A percentile compares a stretch with the other conserved stretches of the same genome.
Evolutionary conservation across 257 asterid species (phyloP).

Genomic region (Solanum bulbocastanum): DNA sequence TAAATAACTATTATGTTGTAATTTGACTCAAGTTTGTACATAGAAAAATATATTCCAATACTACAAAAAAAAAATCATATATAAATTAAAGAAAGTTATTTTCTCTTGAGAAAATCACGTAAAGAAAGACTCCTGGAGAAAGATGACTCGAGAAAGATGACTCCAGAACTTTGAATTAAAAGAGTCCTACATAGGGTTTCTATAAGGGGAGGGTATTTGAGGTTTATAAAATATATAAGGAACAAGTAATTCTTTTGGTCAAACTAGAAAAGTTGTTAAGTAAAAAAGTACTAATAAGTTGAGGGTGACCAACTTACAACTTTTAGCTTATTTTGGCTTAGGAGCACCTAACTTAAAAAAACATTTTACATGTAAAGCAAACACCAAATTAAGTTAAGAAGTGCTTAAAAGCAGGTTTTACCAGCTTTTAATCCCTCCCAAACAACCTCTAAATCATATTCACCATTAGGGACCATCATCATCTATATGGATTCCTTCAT

Average conservation of each 20-base stretch:
- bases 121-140: background rate
- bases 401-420: background rate
- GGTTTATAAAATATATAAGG: background rate
- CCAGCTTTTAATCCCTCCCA: background rate
- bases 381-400: background rate
- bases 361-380: background rate
- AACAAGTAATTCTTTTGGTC: background rate
- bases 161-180: background rate
- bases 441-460: background rate
- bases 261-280: background rate
- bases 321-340: background rate
- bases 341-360: background rate
- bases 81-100: background rate
- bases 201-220: background rate
- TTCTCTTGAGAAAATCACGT: background rate
- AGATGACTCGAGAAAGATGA: background rate
- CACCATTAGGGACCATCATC: background rate
- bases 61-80: background rate
- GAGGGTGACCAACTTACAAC: background rate
- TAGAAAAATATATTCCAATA: background rate
- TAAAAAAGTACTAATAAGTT: background rate
- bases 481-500: background rate
- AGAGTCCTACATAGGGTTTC: background rate
- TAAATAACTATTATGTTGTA: background rate
- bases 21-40: background rate